phyloP scores from a whole-genome alignment of 768 basidiomycete genomes.

The Phaffia tasmanica region DNA sequence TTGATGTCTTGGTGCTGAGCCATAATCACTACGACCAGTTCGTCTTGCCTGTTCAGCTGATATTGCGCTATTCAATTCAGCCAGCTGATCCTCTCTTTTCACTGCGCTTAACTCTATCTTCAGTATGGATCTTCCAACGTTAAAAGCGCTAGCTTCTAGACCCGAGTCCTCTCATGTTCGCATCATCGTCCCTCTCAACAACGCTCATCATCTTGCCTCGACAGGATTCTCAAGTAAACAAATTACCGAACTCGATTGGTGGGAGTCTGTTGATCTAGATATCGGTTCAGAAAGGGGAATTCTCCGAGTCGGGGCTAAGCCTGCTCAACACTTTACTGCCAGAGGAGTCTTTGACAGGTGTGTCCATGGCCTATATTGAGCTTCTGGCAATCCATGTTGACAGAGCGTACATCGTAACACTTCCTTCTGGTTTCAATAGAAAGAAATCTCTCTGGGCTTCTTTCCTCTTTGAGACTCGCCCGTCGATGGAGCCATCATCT shows the following conservation, averaged over 20 bases:
- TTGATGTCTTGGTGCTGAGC: constrained; percentile 55
- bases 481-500: background rate
- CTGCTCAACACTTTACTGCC: constrained; percentile 55
- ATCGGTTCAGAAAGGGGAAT: constrained; percentile 26
- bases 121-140: constrained; percentile 44
- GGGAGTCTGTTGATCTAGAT: constrained; percentile 42
- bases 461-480: constrained; percentile 22
- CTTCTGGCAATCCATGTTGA: background rate
- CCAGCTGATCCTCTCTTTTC: constrained; percentile 1
- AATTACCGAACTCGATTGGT: constrained; percentile 55
- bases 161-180: constrained; percentile 37
- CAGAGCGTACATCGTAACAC: constrained; percentile 30
- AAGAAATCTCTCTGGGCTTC: constrained; percentile 23
- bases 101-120: constrained; percentile 27
- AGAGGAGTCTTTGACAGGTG: constrained; percentile 47
- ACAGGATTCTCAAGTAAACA: constrained; percentile 41
- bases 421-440: background rate
- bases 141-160: constrained; percentile 36
- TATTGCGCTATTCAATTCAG: constrained; percentile 7
- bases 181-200: constrained; percentile 53
- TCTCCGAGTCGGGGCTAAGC: constrained; percentile 35
- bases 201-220: constrained; percentile 41
- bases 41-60: background rate
- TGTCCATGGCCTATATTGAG: background rate
- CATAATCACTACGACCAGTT: constrained; percentile 42